These are phyloP conservation scores for Musa balbisiana DNA, from an alignment of 202 grass and related monocot genomes.

Conservation along the genomic window DNA sequence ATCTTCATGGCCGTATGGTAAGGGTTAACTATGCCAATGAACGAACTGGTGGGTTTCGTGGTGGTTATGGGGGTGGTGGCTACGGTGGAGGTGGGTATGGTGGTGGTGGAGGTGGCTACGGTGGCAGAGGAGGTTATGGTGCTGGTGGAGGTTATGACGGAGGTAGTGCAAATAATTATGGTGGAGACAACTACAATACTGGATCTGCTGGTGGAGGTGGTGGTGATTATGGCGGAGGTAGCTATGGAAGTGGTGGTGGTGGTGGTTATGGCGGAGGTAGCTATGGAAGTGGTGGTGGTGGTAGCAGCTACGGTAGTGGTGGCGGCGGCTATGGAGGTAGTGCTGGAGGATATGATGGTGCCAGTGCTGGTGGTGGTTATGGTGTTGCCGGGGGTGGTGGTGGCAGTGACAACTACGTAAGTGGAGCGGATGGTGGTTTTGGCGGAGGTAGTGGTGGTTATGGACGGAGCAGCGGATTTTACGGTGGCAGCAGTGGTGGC, in stretches of 20 bases:
- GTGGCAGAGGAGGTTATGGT: not conserved
- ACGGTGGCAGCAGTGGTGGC: not conserved
- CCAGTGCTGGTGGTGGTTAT: not conserved
- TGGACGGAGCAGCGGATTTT: not conserved
- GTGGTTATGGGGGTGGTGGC: constrained; percentile 9
- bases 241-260: not conserved
- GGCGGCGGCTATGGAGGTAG: constrained; percentile 12
- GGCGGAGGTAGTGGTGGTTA: not conserved
- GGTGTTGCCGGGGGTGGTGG: constrained; percentile 9
- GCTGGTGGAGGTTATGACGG: not conserved
- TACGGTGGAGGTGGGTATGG: not conserved
- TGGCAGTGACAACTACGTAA: constrained; percentile 2
- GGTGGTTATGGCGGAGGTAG: not conserved
- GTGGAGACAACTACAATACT: not conserved
- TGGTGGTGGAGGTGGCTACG: not conserved
- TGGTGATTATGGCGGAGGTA: constrained; percentile 7
- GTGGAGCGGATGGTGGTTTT: constrained; percentile 2
- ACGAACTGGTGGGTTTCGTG: constrained; percentile 34
- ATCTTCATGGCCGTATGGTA: constrained; percentile 53
- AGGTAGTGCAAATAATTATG: constrained; percentile 4
- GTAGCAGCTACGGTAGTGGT: constrained; percentile 3
- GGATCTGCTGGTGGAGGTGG: not conserved
- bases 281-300: not conserved
- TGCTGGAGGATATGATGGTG: not conserved
- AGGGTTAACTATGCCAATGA: constrained; percentile 59